These are phyloP conservation scores for Suillus sp. DNA, from an alignment of 768 basidiomycete species.

Conservation along the genomic window DNA sequence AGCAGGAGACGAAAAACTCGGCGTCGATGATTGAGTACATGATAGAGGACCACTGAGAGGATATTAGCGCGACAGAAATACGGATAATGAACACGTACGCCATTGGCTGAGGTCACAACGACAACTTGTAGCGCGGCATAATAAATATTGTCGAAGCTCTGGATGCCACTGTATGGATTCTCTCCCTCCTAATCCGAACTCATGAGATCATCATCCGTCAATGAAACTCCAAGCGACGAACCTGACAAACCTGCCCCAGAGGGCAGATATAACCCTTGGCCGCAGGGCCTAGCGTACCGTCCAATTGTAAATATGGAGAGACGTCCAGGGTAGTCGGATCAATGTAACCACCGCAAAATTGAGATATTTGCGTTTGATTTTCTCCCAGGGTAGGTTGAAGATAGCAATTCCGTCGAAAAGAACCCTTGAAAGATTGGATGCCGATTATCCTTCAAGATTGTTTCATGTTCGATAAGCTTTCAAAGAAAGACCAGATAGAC, in stretches of 20 bases:
- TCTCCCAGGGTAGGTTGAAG: conserved; percentile 59
- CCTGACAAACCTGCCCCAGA: conserved; percentile 79
- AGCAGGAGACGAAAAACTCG: conserved; percentile 84
- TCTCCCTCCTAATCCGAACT: conserved; percentile 47
- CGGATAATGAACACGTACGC: conserved; percentile 46
- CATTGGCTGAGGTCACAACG: conserved; percentile 78
- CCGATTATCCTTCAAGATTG: conserved; percentile 68
- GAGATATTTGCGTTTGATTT: conserved; percentile 46
- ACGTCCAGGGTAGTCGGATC: conserved; percentile 55
- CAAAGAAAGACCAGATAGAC: conserved; percentile 23
- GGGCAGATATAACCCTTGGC: conserved; percentile 92
- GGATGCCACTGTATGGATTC: conserved; percentile 66
- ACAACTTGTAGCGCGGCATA: conserved; percentile 80
- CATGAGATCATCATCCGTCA: background rate
- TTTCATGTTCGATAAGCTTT: background rate
- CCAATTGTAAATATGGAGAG: conserved; percentile 42
- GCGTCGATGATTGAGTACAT: conserved; percentile 92
- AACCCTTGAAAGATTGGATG: conserved; percentile 92
- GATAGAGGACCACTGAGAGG: conserved; percentile 64
- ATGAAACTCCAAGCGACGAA: conserved; percentile 31
- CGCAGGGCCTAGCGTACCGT: conserved; percentile 40
- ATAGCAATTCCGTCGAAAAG: conserved; percentile 66
- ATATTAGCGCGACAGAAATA: background rate
- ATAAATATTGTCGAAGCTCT: conserved; percentile 91
- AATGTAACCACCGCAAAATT: conserved; percentile 82